phyloP scores from a whole-genome alignment of 495 filamentous ascomycete species.

The Aspergillus mulundensis region DNA sequence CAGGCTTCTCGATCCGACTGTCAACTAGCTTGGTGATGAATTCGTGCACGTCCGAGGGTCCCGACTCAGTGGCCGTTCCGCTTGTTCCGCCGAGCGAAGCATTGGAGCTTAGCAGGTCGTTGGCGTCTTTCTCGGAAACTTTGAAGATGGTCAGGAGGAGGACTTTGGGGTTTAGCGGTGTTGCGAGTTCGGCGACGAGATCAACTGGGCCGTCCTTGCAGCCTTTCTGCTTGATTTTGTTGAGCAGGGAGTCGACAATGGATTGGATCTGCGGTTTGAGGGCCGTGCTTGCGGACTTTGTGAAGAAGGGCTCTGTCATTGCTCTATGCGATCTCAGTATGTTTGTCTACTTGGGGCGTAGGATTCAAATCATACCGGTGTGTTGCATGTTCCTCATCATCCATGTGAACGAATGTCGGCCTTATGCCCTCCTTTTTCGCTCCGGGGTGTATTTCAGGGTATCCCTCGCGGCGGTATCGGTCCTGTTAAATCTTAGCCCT shows the following conservation, averaged over 20 bases:
- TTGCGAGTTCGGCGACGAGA: not conserved
- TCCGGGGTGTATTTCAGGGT: conserved; percentile 2
- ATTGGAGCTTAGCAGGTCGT: too few relatives aligned
- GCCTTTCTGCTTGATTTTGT: not conserved
- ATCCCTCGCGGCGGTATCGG: conserved; percentile 1
- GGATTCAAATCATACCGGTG: too few relatives aligned
- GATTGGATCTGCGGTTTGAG: not conserved
- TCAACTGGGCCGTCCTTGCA: not conserved
- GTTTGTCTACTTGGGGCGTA: too few relatives aligned
- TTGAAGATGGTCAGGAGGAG: not conserved
- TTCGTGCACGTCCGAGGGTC: too few relatives aligned
- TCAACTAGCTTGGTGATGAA: too few relatives aligned
- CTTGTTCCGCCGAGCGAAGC: too few relatives aligned
- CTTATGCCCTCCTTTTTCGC: not conserved
- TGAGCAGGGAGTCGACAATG: not conserved
- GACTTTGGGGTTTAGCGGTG: not conserved
- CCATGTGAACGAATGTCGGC: conserved; percentile 8
- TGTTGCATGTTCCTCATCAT: not conserved
- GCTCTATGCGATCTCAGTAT: too few relatives aligned
- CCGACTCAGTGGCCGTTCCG: too few relatives aligned
- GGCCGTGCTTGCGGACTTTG: too few relatives aligned
- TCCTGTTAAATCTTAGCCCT: not conserved
- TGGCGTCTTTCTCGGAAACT: too few relatives aligned
- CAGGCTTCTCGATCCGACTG: too few relatives aligned
- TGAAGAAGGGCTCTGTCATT: too few relatives aligned